These are phyloP conservation scores for Zanthoxylum bungeanum DNA, from an alignment of 345 rosid genomes.

Conservation along the genomic window DNA sequence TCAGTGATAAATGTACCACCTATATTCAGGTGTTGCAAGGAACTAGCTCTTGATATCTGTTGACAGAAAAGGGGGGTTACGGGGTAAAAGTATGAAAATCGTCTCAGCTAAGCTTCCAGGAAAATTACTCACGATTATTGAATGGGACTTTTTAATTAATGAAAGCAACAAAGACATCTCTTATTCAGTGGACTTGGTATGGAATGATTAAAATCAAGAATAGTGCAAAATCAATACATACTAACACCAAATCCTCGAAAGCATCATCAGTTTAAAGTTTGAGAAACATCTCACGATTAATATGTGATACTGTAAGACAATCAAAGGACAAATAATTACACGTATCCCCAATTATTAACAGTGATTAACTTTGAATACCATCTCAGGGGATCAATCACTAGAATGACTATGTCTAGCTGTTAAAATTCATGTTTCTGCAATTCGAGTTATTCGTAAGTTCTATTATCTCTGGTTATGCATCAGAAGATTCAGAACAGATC, in stretches of 20 bases:
- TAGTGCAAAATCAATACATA: not conserved
- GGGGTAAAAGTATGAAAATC: not conserved
- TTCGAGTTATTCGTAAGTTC: not conserved
- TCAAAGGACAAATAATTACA: not conserved
- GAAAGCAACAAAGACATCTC: not conserved
- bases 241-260: not conserved
- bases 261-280: not conserved
- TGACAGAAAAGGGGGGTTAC: not conserved
- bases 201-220: not conserved
- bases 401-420: not conserved
- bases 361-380: not conserved
- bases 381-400: not conserved
- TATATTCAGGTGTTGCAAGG: constrained; percentile 72
- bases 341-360: not conserved
- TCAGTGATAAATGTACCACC: constrained; percentile 95
- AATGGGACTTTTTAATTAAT: not conserved
- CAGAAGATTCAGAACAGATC: not conserved
- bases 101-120: not conserved
- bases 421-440: not conserved
- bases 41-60: constrained; percentile 68
- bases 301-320: not conserved
- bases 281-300: not conserved
- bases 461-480: not conserved
- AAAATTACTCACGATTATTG: not conserved
- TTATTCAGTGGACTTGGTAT: not conserved